These are phyloP conservation scores for Chenopodium album DNA, from an alignment of 148 eudicot species.

Conservation along the genomic window DNA sequence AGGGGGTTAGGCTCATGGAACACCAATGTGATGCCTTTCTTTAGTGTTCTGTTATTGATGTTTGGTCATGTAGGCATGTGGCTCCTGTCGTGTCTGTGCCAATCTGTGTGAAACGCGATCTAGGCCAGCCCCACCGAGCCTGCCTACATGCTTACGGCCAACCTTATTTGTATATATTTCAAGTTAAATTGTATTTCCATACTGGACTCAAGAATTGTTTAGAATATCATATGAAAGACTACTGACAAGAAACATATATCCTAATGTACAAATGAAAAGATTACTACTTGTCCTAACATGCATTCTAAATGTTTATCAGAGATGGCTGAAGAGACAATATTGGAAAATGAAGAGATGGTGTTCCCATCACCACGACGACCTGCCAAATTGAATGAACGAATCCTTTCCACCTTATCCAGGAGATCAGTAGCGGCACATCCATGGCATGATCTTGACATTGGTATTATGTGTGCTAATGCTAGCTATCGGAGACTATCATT, in stretches of 20 bases:
- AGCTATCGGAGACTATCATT: neutral
- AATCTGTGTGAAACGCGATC: neutral
- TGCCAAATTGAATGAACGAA: constrained; percentile 47
- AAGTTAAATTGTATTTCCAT: neutral
- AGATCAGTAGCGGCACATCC: constrained; percentile 81
- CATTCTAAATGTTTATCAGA: constrained; percentile 13
- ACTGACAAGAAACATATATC: neutral
- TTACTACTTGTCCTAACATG: neutral
- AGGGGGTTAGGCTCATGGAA: neutral
- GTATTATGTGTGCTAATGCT: constrained; percentile 25
- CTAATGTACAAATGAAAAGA: neutral
- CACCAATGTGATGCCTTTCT: neutral
- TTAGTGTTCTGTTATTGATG: neutral
- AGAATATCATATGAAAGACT: neutral
- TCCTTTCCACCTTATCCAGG: constrained; percentile 60
- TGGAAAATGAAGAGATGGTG: constrained; percentile 25
- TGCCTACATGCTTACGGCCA: neutral
- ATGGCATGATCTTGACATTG: constrained; percentile 83
- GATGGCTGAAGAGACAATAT: constrained; percentile 22
- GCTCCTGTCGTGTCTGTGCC: neutral
- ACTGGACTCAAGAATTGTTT: too few species aligned
- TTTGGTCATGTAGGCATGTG: neutral
- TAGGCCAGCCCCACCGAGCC: neutral
- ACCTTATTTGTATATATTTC: neutral
- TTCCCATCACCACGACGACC: constrained; percentile 25